Base-by-base conservation (phyloP, 2,329 filamentous ascomycete genomes). In the Nakataea oryzae region DNA sequence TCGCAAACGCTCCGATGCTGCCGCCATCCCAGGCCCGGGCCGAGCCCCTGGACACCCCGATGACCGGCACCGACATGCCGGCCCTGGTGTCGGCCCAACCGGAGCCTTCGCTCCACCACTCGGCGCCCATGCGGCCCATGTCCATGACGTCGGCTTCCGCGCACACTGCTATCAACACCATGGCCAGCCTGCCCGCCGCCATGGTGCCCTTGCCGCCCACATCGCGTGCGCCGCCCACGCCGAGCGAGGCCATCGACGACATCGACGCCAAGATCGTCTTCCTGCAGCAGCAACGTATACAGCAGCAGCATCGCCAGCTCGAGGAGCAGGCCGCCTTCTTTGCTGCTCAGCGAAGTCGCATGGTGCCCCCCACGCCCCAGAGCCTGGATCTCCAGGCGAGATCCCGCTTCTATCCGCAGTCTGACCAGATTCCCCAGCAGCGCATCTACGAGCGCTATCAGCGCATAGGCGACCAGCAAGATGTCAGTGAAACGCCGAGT, bases 291-390 rank as follows among this genome's bases (percentile, higher is more conserved):
- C 84, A 87, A 72, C 83, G 82, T 69, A 73, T 85, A 59, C 80
- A 86, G 32, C 81, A 86, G 66, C 83, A 86, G 69, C 82, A 83
- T 66, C 78, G 80, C 61, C 81, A 83, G 65, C 70, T 84, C 21
- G 78, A 83, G 60, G 83, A 87, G 68, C 83, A 86, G 64, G 78
- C 74, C 14, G 80, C 79, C 62, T 84, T 80, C 69, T 86, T 81
- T 68, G 72, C 76, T 11, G 80, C 74, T 62, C 81, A 74, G 60
- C 79, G 83, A 63, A 81, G 80, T 65, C 79, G 81, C 63, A 85
- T 88, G 61, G 83, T 91, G 9, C 90, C 90, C 7, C 89, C 89
- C 2, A 95, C 90, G 17, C 90, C 90, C 0, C 90, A 89, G 71
- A 93, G 90, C 71, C 80, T 91, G 29, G 89, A 93, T 70, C 84